phyloP scores from a whole-genome alignment of 1,139 yeast species.

The Suhomyces guaymorum region DNA sequence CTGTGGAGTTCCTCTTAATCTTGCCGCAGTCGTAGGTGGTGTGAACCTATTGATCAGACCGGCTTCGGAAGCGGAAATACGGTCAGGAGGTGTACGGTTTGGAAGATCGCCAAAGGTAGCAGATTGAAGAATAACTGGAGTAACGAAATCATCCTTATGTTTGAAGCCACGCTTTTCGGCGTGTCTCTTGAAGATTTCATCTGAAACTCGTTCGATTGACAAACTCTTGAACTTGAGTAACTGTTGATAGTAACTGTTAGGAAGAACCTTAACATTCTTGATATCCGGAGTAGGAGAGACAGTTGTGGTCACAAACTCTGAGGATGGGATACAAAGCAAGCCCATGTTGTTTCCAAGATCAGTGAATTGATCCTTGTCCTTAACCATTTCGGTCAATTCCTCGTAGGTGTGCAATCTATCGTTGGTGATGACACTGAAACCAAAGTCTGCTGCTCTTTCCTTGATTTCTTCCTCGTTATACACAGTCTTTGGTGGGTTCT shows the following conservation, averaged over 20 bases:
- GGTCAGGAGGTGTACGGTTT: conserved; percentile 13
- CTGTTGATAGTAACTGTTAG: conserved; percentile 62
- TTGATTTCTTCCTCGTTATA: conserved; percentile 22
- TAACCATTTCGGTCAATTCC: conserved; percentile 18
- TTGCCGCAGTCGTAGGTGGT: conserved; percentile 18
- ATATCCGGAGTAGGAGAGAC: conserved; percentile 55
- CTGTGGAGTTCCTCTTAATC: conserved; percentile 17
- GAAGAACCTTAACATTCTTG: conserved; percentile 62
- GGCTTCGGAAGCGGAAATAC: conserved; percentile 8
- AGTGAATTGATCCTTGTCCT: conserved; percentile 22
- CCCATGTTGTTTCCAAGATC: conserved; percentile 46
- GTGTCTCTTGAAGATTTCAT: conserved; percentile 46
- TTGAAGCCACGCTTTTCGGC: conserved; percentile 53
- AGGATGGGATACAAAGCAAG: conserved; percentile 53
- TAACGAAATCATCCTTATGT: conserved; percentile 25
- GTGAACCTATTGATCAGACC: conserved; percentile 13
- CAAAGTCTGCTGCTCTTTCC: conserved; percentile 26
- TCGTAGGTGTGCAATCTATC: conserved; percentile 32
- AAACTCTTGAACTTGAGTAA: conserved; percentile 46
- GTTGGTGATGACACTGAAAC: conserved; percentile 45
- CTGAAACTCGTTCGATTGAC: conserved; percentile 46
- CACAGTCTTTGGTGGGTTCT: conserved; percentile 16
- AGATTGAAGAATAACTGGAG: conserved; percentile 18
- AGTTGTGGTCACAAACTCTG: conserved; percentile 61
- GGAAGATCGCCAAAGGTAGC: conserved; percentile 13